phyloP scores from a whole-genome alignment of 805 yeast species.

The Alloascoidea hylecoeti region DNA sequence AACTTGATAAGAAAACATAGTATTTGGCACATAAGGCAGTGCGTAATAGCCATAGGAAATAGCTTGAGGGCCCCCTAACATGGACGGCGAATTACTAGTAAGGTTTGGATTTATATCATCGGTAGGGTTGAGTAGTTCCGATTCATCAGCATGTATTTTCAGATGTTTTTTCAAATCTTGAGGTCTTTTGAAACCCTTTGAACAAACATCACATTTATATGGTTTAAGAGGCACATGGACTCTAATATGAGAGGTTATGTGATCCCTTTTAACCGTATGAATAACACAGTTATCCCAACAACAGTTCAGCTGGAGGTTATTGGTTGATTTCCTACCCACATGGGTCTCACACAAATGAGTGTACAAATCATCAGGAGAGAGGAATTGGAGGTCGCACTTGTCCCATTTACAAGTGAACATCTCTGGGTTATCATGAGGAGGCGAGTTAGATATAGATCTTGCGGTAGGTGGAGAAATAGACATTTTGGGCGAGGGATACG shows the following conservation, averaged over 20 bases:
- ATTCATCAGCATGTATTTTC: constrained; percentile 62
- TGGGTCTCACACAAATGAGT: constrained; percentile 83
- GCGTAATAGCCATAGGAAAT: too few relatives aligned
- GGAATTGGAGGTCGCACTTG: constrained; percentile 40
- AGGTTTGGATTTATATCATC: too few relatives aligned
- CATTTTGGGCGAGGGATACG: too few relatives aligned
- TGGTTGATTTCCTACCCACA: constrained; percentile 80
- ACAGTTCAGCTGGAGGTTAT: constrained; percentile 68
- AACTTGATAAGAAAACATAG: too few relatives aligned
- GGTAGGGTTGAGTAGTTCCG: constrained; percentile 7
- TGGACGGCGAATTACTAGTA: too few relatives aligned
- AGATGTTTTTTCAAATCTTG: constrained; percentile 93
- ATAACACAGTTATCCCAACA: constrained; percentile 74
- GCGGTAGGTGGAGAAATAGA: too few relatives aligned
- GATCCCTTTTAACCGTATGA: constrained; percentile 84
- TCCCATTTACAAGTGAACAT: constrained; percentile 90
- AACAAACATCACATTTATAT: constrained; percentile 62
- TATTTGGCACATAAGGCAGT: too few relatives aligned
- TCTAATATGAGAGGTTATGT: constrained; percentile 85
- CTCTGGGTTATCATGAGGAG: too few relatives aligned
- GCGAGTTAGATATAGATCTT: too few relatives aligned
- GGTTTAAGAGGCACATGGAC: constrained; percentile 95
- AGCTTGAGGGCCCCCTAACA: too few relatives aligned
- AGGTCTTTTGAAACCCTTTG: constrained; percentile 83
- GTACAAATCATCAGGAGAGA: constrained; percentile 60